Evolutionary conservation across 2,329 filamentous ascomycete species (phyloP).

Genomic region (Diaporthe vaccinii): DNA sequence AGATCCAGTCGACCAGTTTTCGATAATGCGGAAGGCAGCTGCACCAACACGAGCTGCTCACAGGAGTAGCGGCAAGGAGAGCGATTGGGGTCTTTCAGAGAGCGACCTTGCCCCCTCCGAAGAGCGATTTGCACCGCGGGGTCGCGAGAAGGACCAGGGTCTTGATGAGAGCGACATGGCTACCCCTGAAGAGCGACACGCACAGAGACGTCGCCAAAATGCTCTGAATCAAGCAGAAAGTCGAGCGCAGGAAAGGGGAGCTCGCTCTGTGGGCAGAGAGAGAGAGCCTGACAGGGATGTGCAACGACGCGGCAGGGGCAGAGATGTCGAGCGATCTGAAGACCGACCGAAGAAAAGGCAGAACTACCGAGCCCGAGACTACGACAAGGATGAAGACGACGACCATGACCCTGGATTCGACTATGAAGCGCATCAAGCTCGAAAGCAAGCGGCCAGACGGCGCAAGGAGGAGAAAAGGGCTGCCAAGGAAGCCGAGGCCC

Average conservation of each 20-base stretch:
- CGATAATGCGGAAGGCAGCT: neutral
- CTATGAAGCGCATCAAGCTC: constrained; percentile 54
- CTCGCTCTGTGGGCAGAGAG: constrained; percentile 11
- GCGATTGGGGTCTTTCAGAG: neutral
- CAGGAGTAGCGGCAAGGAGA: too few species aligned
- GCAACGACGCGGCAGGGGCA: constrained; percentile 37
- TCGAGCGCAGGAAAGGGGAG: neutral
- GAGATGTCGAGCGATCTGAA: constrained; percentile 23
- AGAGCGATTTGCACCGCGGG: neutral
- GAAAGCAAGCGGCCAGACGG: constrained; percentile 55
- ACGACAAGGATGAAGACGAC: constrained; percentile 55
- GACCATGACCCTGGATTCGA: constrained; percentile 47
- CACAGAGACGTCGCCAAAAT: neutral
- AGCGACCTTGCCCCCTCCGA: neutral
- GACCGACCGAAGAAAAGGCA: constrained; percentile 31
- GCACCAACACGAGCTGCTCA: neutral
- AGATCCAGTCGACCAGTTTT: constrained; percentile 6
- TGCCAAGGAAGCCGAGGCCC: constrained; percentile 56
- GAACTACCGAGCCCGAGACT: constrained; percentile 29
- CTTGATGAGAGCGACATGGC: neutral
- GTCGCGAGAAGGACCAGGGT: neutral
- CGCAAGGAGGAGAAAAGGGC: constrained; percentile 59
- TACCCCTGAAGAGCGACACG: neutral
- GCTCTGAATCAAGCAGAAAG: neutral
- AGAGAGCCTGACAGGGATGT: constrained; percentile 5